These are phyloP conservation scores for Metschnikowia kofuensis DNA, from an alignment of 805 yeast species.

Conservation along the genomic window DNA sequence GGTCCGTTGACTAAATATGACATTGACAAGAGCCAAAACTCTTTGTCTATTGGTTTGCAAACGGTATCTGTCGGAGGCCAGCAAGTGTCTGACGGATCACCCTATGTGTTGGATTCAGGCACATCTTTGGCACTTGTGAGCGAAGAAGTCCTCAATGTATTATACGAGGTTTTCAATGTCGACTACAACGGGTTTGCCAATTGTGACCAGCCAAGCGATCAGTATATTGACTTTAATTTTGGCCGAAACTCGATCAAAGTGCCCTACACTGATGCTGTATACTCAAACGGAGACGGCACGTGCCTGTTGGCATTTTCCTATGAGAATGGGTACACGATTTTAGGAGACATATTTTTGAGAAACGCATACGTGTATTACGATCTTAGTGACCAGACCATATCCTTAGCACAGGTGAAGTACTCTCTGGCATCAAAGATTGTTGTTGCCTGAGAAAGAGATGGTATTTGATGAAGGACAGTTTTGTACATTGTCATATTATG, in stretches of 20 bases:
- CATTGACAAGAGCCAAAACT: neutral
- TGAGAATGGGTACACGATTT: conserved; percentile 6
- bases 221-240: conserved; percentile 11
- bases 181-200: neutral
- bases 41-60: conserved; percentile 4
- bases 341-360: conserved; percentile 20
- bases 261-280: conserved; percentile 9
- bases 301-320: conserved; percentile 14
- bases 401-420: conserved; percentile 15
- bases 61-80: conserved; percentile 8
- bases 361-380: conserved; percentile 19
- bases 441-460: neutral
- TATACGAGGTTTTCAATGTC: neutral
- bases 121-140: conserved; percentile 13
- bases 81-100: neutral
- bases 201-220: conserved; percentile 15
- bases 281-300: conserved; percentile 6
- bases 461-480: too few species aligned
- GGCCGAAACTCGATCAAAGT: conserved; percentile 9
- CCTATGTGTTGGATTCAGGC: conserved; percentile 15
- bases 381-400: conserved; percentile 13
- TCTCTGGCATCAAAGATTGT: conserved; percentile 11
- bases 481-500: too few species aligned
- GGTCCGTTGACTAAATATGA: conserved; percentile 10
- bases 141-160: neutral